Percentiles rank a stretch among this genome's conserved stretches.
Evolutionary conservation across 2,329 filamentous ascomycete species (phyloP).

Genomic region (Epichloe typhina): DNA sequence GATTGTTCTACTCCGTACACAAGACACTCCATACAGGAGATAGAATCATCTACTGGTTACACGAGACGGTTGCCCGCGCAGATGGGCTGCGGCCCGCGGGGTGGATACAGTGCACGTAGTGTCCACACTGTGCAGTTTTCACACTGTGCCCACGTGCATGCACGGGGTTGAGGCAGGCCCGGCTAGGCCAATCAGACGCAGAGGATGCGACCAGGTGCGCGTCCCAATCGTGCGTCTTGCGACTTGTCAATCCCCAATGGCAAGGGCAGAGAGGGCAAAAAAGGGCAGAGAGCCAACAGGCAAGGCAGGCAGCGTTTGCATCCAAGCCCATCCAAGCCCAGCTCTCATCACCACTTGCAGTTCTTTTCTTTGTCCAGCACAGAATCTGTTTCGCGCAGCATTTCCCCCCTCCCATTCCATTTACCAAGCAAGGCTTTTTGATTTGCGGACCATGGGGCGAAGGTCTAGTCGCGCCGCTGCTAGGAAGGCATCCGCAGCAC

Average conservation of each 20-base stretch:
- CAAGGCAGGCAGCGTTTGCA: neutral
- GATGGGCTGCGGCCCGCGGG: too few species aligned
- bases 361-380: neutral
- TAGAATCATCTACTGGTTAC: neutral
- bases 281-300: neutral
- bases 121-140: constrained; percentile 6
- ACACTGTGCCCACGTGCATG: constrained; percentile 6
- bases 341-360: neutral
- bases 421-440: neutral
- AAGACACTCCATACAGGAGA: neutral
- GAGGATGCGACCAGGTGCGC: constrained; percentile 11
- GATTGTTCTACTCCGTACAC: neutral
- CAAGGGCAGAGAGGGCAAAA: too few species aligned
- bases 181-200: constrained; percentile 14
- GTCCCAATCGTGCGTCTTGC: constrained; percentile 12
- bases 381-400: too few species aligned
- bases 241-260: neutral
- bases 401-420: neutral
- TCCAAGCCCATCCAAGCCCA: neutral
- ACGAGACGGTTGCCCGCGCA: too few species aligned
- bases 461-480: constrained; percentile 40
- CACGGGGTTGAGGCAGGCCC: constrained; percentile 2
- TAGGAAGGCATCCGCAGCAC: constrained; percentile 38
- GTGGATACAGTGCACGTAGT: constrained; percentile 5
- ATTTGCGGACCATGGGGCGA: constrained; percentile 19